Base-by-base conservation (phyloP, 1,139 yeast species). In the Yarrowia galli region DNA sequence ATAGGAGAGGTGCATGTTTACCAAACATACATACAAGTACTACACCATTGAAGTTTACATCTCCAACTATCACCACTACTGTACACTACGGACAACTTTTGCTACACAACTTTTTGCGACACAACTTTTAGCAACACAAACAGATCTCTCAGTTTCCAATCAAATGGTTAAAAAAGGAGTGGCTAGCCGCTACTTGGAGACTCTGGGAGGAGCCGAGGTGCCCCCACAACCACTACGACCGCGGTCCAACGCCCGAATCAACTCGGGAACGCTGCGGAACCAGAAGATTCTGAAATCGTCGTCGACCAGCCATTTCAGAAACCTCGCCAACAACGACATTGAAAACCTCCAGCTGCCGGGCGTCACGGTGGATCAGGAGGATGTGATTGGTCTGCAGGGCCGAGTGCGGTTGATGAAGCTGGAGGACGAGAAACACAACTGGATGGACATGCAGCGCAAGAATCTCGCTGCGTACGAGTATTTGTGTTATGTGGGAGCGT, bases 401-500 rank as follows among this genome's bases (percentile, higher is more conserved):
- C 75, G 81, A 28, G 71, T 77, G 49, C 73, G 78, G 28, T 72
- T 79, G 43, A 79, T 78, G 70, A 73, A 77, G 66, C 71, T 73
- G 61, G 79, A 77, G 66, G 73, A 74, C n/a, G 69, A 74, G 15
- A 68, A 72, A 12, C 72, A 76, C 10, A 73, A 72, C 48, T 79
- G 82, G 77, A 80, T 81, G 82, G 84, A 82, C 70, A 76, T 75
- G 66, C 82, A 81, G 71, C 76, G 84, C 10, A 77, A 80, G 69
- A 78, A 78, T 68, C 70, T 82, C 36, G 84, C 84, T 70, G 88
- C 88, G 0, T 91, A 92, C 73, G 97, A 92, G 75, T 95, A 92
- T 75, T 82, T 95, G 46, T 95, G 98, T 76, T 88, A 97, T 72
- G 88, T 95, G 40, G 87, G 87, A 49, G 97, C 96, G 73, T 92